Conservation (phyloP, 1,284 basidiomycete genomes). For the Cutaneotrichosporon cavernicola region DNA sequence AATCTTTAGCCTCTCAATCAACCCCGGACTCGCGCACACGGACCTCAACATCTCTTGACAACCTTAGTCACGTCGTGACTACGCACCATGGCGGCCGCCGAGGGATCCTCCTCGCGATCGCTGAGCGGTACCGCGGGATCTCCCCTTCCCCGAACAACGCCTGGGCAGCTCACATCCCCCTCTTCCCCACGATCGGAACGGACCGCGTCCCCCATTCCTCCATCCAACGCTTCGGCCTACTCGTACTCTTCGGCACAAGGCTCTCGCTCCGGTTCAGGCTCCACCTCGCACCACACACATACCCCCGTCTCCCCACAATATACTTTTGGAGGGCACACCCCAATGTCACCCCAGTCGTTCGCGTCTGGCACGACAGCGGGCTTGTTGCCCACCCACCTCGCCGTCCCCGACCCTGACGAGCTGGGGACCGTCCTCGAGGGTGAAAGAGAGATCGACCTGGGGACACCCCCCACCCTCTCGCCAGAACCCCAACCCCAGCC, state of each 20-base stretch:
- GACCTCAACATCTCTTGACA: neutral
- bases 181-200: neutral
- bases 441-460: conserved; percentile 1
- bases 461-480: neutral
- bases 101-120: conserved; percentile 10
- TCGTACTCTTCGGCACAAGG: neutral
- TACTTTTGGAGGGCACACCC: conserved; percentile 22
- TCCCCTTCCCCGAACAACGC: neutral
- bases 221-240: conserved; percentile 1
- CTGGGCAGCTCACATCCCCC: neutral
- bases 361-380: neutral
- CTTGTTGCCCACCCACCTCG: neutral
- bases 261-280: neutral
- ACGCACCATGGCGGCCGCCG: conserved; percentile 1
- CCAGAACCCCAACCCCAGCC: neutral
- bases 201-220: conserved; percentile 2
- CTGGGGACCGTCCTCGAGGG: neutral
- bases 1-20: neutral
- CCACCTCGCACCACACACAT: neutral
- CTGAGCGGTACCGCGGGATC: neutral
- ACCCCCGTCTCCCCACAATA: conserved; percentile 21
- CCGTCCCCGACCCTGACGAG: neutral
- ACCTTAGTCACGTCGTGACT: neutral
- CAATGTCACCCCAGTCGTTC: conserved; percentile 6
- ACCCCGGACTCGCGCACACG: neutral